phyloP scores from a whole-genome alignment of 2,329 filamentous ascomycete genomes.

The Ampelomyces quisqualis region DNA sequence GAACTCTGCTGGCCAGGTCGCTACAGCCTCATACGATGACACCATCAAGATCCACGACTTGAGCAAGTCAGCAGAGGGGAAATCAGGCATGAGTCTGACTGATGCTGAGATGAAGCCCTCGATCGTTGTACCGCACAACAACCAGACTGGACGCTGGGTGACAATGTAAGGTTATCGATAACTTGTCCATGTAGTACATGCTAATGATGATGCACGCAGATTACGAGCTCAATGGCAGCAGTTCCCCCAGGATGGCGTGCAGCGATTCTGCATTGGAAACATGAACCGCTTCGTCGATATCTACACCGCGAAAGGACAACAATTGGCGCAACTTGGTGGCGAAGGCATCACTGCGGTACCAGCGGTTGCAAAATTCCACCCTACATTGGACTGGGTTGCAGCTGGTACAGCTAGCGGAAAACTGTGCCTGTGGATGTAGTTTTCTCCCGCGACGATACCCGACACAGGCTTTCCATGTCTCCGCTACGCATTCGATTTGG shows the following conservation, averaged over 20 bases:
- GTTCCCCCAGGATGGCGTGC: constrained; percentile 72
- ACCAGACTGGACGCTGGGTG: constrained; percentile 93
- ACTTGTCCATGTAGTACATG: constrained; percentile 3
- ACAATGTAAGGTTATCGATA: constrained; percentile 61
- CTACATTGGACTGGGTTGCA: constrained; percentile 84
- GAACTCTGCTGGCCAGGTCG: constrained; percentile 80
- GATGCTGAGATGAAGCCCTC: constrained; percentile 68
- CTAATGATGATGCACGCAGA: constrained; percentile 40
- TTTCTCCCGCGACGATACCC: constrained; percentile 3
- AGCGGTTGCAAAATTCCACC: constrained; percentile 88
- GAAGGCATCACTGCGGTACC: constrained; percentile 94
- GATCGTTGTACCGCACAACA: constrained; percentile 77
- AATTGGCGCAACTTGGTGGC: constrained; percentile 83
- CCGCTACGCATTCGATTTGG: too few species aligned
- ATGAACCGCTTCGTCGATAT: constrained; percentile 98
- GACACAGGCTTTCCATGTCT: neutral
- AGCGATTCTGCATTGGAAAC: constrained; percentile 90
- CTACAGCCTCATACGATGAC: constrained; percentile 92
- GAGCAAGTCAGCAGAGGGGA: constrained; percentile 46
- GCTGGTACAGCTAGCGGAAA: constrained; percentile 92
- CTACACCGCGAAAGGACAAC: constrained; percentile 77
- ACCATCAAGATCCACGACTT: constrained; percentile 92
- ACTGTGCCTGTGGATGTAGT: constrained; percentile 83
- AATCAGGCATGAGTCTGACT: constrained; percentile 60
- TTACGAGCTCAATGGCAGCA: constrained; percentile 88